Evolutionary conservation across 257 asterid species (phyloP).

Genomic region (Asclepias syriaca): DNA sequence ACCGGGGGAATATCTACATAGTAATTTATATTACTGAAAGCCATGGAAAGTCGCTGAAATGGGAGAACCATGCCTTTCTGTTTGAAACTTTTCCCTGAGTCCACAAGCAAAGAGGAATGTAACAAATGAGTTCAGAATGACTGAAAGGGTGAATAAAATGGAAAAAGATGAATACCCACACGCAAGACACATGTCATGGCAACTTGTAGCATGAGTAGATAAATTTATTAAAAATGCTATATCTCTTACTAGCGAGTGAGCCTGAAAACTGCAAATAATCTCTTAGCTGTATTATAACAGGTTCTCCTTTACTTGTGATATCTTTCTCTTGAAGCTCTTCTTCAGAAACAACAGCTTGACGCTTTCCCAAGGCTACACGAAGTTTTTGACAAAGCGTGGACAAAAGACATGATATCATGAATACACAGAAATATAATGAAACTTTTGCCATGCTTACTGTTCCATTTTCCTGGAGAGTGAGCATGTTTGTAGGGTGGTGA

Average conservation of each 20-base stretch:
- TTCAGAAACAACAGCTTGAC: slow-evolving; percentile 73
- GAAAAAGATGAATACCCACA: slow-evolving; percentile 1
- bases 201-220: not conserved
- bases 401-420: not conserved
- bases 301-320: slow-evolving; percentile 56
- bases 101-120: not conserved
- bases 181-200: not conserved
- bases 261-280: slow-evolving; percentile 83
- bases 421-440: not conserved
- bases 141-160: slow-evolving; percentile 9
- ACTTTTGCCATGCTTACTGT: slow-evolving; percentile 11
- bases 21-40: slow-evolving; percentile 80
- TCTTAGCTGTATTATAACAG: slow-evolving; percentile 62
- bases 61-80: slow-evolving; percentile 89
- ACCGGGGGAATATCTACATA: slow-evolving; percentile 91
- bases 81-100: slow-evolving; percentile 77
- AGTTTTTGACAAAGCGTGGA: slow-evolving; percentile 15
- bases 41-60: slow-evolving; percentile 78
- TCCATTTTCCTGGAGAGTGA: slow-evolving; percentile 12
- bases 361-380: slow-evolving; percentile 70
- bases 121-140: slow-evolving; percentile 5
- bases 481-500: slow-evolving; percentile 14
- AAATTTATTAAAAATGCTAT: not conserved
- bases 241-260: slow-evolving; percentile 68
- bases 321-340: slow-evolving; percentile 63